These are phyloP conservation scores for Amanita fuliginea DNA, from an alignment of 768 basidiomycete genomes.

Conservation along the genomic window DNA sequence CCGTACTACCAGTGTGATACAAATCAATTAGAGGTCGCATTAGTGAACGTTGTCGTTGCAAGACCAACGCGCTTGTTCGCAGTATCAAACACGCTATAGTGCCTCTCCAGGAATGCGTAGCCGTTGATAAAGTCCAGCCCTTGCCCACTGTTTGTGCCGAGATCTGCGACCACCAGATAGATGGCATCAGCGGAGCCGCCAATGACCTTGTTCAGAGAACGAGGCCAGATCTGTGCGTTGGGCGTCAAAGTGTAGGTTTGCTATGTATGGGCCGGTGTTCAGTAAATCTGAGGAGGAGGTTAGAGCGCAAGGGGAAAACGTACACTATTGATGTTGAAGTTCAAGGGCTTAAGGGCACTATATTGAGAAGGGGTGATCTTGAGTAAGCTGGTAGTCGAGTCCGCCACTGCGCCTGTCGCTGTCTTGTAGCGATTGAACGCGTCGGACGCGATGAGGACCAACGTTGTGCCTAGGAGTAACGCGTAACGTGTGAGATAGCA, in stretches of 20 bases:
- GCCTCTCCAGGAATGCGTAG: constrained; percentile 36
- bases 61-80: background rate
- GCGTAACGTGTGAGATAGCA: background rate
- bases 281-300: constrained; percentile 20
- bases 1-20: no score
- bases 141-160: constrained; percentile 37
- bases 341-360: constrained; percentile 36
- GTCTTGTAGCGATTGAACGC: constrained; percentile 31
- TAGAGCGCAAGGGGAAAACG: constrained; percentile 10
- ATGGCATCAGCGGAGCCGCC: constrained; percentile 41
- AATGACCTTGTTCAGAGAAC: constrained; percentile 41
- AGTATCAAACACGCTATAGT: constrained; percentile 53
- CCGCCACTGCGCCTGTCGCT: constrained; percentile 33
- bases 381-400: constrained; percentile 36
- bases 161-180: constrained; percentile 45
- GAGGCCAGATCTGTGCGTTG: constrained; percentile 66
- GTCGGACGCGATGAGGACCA: constrained; percentile 36
- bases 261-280: constrained; percentile 13
- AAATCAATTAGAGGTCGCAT: background rate
- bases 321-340: constrained; percentile 44
- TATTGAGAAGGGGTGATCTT: constrained; percentile 41
- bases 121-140: constrained; percentile 60
- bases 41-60: background rate
- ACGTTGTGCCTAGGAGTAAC: constrained; percentile 28
- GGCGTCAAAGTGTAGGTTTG: constrained; percentile 42